Conservation (phyloP, 805 yeast species). For the Debaryomyces tyrocola region DNA sequence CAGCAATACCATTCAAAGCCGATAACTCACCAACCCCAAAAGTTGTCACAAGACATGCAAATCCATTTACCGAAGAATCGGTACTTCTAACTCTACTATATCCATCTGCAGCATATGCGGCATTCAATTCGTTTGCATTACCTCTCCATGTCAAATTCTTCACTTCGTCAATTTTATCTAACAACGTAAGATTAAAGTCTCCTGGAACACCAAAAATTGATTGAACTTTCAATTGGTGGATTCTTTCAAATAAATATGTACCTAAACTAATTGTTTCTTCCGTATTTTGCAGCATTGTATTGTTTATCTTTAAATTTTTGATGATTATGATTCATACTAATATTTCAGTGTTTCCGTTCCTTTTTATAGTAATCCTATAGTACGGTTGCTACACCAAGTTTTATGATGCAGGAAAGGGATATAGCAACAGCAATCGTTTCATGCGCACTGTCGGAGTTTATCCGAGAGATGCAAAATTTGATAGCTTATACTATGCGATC, state of each 20-base stretch:
- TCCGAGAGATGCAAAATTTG: no score
- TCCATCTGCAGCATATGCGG: conserved; percentile 27
- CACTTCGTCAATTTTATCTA: conserved; percentile 34
- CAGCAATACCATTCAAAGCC: conserved; percentile 36
- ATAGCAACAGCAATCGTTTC: no score
- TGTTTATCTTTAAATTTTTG: no score
- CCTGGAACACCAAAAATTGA: conserved; percentile 37
- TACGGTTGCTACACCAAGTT: no score
- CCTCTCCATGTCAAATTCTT: conserved; percentile 37
- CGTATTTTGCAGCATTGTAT: background rate
- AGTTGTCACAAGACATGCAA: conserved; percentile 31
- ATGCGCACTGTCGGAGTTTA: no score
- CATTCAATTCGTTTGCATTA: conserved; percentile 34
- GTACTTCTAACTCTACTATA: conserved; percentile 21
- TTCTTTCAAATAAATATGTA: conserved; percentile 32
- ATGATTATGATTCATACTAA: background rate
- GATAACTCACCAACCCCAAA: conserved; percentile 38
- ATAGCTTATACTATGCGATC: no score
- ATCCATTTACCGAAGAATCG: conserved; percentile 10
- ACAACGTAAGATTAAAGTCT: conserved; percentile 33
- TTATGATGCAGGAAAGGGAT: no score
- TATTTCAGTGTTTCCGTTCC: no score
- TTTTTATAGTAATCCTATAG: no score
- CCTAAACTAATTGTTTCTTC: conserved; percentile 17
- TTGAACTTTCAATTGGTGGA: conserved; percentile 28